Conservation (phyloP, 495 filamentous ascomycete genomes). For the Polyplosphaeria fusca region DNA sequence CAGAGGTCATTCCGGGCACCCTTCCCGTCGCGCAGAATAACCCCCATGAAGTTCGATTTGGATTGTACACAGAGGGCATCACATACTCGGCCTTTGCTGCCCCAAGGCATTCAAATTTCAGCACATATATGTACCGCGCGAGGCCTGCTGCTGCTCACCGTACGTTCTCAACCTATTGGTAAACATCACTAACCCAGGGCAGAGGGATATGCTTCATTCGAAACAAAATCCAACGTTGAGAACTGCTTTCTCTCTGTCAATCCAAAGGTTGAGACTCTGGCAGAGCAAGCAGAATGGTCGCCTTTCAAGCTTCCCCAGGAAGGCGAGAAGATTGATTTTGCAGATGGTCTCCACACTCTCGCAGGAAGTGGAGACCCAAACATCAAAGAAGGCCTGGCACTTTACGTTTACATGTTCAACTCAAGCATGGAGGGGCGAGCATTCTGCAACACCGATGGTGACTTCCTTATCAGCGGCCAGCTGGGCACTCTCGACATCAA, state of each 20-base stretch:
- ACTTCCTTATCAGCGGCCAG: constrained; percentile 46
- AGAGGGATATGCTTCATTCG: constrained; percentile 44
- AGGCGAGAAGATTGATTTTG: constrained; percentile 43
- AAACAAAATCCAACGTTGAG: constrained; percentile 42
- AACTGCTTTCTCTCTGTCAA: constrained; percentile 46
- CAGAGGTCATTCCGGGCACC: constrained; percentile 46
- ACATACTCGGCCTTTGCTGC: constrained; percentile 42
- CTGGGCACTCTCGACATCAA: constrained; percentile 46
- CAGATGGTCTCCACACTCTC: constrained; percentile 44
- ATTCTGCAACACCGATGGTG: constrained; percentile 46
- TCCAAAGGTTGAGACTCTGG: constrained; percentile 41
- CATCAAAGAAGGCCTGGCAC: constrained; percentile 41
- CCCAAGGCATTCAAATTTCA: constrained; percentile 44
- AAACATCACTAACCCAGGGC: constrained; percentile 3
- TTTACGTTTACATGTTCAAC: constrained; percentile 44
- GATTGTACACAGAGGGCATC: constrained; percentile 37
- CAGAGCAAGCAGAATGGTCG: constrained; percentile 46
- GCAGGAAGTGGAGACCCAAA: constrained; percentile 45
- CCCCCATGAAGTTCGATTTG: constrained; percentile 43
- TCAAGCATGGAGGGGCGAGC: constrained; percentile 41
- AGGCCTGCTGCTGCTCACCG: constrained; percentile 46
- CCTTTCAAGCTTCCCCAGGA: constrained; percentile 43
- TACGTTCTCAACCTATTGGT: constrained; percentile 28
- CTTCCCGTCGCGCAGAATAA: constrained; percentile 47
- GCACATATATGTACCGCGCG: constrained; percentile 46